Conservation (phyloP, 768 basidiomycete genomes). For the Pulveroboletus sp. region DNA sequence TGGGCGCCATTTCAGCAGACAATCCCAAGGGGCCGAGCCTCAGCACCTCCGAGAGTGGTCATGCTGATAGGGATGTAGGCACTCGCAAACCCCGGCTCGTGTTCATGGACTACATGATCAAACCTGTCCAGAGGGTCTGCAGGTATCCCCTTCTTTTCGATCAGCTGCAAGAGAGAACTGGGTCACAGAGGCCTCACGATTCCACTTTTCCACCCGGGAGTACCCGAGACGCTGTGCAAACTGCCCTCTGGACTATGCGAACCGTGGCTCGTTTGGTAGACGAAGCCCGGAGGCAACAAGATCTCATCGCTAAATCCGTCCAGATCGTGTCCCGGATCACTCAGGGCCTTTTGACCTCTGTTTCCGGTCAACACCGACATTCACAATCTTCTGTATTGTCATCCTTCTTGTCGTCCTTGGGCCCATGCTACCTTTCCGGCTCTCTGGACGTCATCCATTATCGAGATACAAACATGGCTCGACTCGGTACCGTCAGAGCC, state of each 20-base stretch:
- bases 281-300: conserved; percentile 68
- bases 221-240: conserved; percentile 22
- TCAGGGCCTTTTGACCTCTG: conserved; percentile 31
- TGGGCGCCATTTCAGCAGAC: conserved; percentile 40
- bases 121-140: conserved; percentile 95
- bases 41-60: conserved; percentile 30
- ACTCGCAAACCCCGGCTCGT: conserved; percentile 43
- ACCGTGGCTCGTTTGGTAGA: conserved; percentile 75
- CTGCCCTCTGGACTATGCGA: conserved; percentile 68
- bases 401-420: conserved; percentile 70
- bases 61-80: conserved; percentile 26
- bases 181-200: not conserved
- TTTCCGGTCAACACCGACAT: conserved; percentile 27
- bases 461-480: conserved; percentile 41
- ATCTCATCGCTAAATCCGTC: conserved; percentile 60
- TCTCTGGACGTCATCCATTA: conserved; percentile 85
- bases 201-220: not conserved
- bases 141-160: conserved; percentile 89
- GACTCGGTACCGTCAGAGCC: conserved; percentile 54
- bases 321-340: conserved; percentile 66
- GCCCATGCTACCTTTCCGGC: conserved; percentile 75
- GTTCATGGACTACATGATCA: conserved; percentile 89
- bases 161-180: conserved; percentile 43
- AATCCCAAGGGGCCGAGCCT: conserved; percentile 31
- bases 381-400: conserved; percentile 41